phyloP scores from a whole-genome alignment of 495 filamentous ascomycete species.

The Alectoria sarmentosa region DNA sequence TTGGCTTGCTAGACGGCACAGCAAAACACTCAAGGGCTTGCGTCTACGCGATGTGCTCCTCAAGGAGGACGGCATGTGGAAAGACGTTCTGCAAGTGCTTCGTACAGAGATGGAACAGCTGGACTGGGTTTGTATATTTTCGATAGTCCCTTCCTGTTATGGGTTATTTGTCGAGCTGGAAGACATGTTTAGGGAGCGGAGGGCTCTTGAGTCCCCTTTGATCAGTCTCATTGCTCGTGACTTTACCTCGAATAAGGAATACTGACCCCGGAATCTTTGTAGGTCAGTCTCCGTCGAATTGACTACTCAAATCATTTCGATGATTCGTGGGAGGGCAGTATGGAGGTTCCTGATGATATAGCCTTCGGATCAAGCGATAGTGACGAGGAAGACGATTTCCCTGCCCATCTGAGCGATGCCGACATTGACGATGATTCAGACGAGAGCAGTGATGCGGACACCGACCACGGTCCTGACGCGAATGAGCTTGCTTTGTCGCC shows the following conservation, averaged over 20 bases:
- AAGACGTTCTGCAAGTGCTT: conserved; percentile 50
- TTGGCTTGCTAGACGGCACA: conserved; percentile 48
- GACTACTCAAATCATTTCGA: conserved; percentile 55
- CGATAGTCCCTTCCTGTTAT: too few relatives aligned
- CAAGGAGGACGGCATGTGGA: conserved; percentile 52
- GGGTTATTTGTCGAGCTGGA: too few relatives aligned
- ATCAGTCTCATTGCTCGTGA: too few relatives aligned
- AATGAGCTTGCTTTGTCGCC: conserved; percentile 35
- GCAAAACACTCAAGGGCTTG: conserved; percentile 48
- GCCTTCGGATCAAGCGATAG: conserved; percentile 35
- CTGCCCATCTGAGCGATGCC: conserved; percentile 19
- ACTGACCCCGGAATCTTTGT: too few relatives aligned
- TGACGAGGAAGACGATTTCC: conserved; percentile 28
- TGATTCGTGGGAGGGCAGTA: conserved; percentile 31
- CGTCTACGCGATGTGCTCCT: conserved; percentile 52
- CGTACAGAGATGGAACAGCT: conserved; percentile 51
- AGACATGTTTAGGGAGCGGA: too few relatives aligned
- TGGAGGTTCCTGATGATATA: conserved; percentile 41
- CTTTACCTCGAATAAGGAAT: too few relatives aligned
- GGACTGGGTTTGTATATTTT: too few relatives aligned
- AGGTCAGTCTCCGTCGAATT: conserved; percentile 54
- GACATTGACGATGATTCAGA: conserved; percentile 25
- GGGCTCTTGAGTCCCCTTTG: too few relatives aligned
- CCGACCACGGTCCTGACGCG: conserved; percentile 32
- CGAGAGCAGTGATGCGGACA: conserved; percentile 26